phyloP scores from a whole-genome alignment of 2,329 filamentous ascomycete genomes.

The Apiospora kogelbergensis region DNA sequence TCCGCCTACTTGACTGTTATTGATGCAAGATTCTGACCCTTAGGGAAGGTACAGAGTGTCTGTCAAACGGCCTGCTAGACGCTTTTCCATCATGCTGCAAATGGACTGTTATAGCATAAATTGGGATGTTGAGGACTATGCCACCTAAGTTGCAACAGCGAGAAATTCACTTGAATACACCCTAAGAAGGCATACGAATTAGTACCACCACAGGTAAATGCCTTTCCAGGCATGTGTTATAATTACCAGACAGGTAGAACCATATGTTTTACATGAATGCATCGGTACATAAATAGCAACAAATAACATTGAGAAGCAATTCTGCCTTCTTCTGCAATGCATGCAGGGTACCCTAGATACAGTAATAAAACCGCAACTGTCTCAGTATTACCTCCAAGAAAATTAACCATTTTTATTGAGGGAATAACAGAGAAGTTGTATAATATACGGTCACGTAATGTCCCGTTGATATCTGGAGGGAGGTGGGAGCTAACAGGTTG shows the following conservation, averaged over 20 bases:
- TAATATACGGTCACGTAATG: no score
- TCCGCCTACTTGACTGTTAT: not conserved
- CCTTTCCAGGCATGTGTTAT: not conserved
- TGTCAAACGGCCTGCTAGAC: not conserved
- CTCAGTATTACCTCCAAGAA: not conserved
- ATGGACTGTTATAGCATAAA: not conserved
- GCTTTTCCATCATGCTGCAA: not conserved
- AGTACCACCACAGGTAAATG: not conserved
- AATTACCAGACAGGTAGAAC: no score
- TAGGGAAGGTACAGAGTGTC: not conserved
- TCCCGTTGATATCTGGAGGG: no score
- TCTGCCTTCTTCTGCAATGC: not conserved
- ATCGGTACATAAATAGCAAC: not conserved
- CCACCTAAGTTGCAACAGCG: no score
- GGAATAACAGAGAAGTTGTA: no score
- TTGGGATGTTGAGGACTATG: not conserved
- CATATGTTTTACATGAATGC: not conserved
- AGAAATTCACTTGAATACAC: not conserved
- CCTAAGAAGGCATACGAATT: not conserved
- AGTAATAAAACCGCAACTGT: not conserved
- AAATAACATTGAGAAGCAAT: not conserved
- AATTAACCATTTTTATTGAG: not conserved
- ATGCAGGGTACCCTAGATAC: not conserved
- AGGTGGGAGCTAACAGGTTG: no score
- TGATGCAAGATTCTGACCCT: not conserved